phyloP scores from a whole-genome alignment of 495 filamentous ascomycete genomes.

The Penicillium diatomitis region DNA sequence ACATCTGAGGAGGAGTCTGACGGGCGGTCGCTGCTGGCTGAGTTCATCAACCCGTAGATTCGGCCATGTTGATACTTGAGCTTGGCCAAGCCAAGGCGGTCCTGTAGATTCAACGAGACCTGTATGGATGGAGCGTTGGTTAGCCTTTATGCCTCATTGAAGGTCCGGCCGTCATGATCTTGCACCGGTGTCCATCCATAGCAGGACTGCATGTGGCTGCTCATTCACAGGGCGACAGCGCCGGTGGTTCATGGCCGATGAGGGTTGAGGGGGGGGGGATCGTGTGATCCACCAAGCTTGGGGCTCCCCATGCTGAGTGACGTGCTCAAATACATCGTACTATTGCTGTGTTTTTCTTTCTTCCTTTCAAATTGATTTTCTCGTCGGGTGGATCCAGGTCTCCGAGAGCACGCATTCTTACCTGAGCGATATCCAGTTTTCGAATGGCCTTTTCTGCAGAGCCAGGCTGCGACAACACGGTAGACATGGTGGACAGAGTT shows the following conservation, averaged over 20 bases:
- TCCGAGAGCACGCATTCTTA: constrained; percentile 28
- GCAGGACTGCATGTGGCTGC: no score
- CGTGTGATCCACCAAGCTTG: no score
- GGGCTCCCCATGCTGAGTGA: no score
- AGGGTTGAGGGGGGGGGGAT: no score
- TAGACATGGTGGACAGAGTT: constrained; percentile 20
- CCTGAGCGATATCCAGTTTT: constrained; percentile 66
- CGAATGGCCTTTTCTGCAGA: constrained; percentile 36
- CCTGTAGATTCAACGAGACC: constrained; percentile 86
- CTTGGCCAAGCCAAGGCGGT: constrained; percentile 87
- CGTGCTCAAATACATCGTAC: no score
- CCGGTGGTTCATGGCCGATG: no score
- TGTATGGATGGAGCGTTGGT: constrained; percentile 24
- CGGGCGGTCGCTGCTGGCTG: constrained; percentile 52
- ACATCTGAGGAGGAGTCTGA: constrained; percentile 76
- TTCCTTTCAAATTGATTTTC: background rate
- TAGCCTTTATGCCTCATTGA: background rate
- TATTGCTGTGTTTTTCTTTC: background rate
- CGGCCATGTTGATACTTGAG: constrained; percentile 89
- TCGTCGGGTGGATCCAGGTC: background rate
- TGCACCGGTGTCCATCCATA: no score
- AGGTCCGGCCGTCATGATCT: no score
- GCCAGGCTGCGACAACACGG: constrained; percentile 21
- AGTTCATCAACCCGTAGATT: constrained; percentile 34
- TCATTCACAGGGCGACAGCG: no score